A percentile compares a stretch with the other conserved stretches of the same genome.
These are phyloP conservation scores for Pichia kluyveri DNA, from an alignment of 805 yeast genomes.

Conservation along the genomic window DNA sequence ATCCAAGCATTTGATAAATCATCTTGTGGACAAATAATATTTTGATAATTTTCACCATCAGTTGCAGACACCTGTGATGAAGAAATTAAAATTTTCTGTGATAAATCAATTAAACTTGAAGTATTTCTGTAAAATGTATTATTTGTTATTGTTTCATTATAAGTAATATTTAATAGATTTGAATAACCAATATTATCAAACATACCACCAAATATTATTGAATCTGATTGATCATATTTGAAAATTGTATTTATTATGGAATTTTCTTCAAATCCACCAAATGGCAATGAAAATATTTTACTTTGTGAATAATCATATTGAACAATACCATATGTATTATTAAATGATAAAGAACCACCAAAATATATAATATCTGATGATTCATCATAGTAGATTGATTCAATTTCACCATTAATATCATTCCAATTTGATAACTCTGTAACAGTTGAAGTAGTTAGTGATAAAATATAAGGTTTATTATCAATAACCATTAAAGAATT, in stretches of 20 bases:
- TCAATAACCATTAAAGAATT: conserved; percentile 12
- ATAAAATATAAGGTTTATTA: conserved; percentile 19
- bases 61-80: conserved; percentile 5
- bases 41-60: conserved; percentile 22
- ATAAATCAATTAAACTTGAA: conserved; percentile 15
- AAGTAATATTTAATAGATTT: conserved; percentile 26
- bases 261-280: conserved; percentile 64
- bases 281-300: conserved; percentile 43
- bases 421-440: conserved; percentile 17
- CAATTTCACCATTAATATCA: conserved; percentile 29
- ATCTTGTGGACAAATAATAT: conserved; percentile 50
- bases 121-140: conserved; percentile 15
- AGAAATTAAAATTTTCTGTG: conserved; percentile 34
- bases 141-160: conserved; percentile 17
- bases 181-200: conserved; percentile 55
- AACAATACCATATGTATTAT: conserved; percentile 47
- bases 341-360: conserved; percentile 67
- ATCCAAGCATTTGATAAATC: conserved; percentile 39
- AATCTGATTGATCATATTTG: conserved; percentile 31
- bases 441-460: conserved; percentile 1
- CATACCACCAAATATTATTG: conserved; percentile 71
- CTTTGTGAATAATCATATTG: conserved; percentile 45
- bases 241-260: conserved; percentile 56
- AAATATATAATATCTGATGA: conserved; percentile 48
- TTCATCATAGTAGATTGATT: conserved; percentile 38